Percentiles rank a stretch among this genome's conserved stretches.
Conservation (phyloP, 2,329 filamentous ascomycete genomes). For the Metarhizium anisopliae region DNA sequence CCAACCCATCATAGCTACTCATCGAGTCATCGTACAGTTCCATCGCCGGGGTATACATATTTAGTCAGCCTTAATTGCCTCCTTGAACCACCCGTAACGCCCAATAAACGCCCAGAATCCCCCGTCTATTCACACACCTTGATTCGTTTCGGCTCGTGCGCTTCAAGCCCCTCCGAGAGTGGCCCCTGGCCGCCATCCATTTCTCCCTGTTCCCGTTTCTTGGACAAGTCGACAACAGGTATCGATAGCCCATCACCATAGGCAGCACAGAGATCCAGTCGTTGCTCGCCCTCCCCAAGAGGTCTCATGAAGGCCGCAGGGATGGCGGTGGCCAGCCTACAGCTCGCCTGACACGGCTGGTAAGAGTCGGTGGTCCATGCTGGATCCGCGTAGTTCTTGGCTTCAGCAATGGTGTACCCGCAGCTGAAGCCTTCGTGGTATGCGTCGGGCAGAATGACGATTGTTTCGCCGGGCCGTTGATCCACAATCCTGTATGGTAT, state of each 20-base stretch:
- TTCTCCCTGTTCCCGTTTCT: not conserved
- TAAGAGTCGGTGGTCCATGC: slow-evolving; percentile 27
- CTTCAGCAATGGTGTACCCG: slow-evolving; percentile 31
- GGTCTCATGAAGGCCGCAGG: slow-evolving; percentile 24
- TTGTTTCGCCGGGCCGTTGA: slow-evolving; percentile 29
- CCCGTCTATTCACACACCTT: not conserved
- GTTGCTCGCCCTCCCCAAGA: slow-evolving; percentile 20
- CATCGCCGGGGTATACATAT: no score
- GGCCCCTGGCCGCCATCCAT: not conserved
- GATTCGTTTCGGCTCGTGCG: slow-evolving; percentile 4
- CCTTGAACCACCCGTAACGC: not conserved
- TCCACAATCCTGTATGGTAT: slow-evolving; percentile 29
- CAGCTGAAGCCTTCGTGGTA: slow-evolving; percentile 33
- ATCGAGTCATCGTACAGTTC: no score
- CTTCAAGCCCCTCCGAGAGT: not conserved
- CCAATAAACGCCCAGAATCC: no score
- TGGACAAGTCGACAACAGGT: not conserved
- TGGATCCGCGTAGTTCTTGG: slow-evolving; percentile 29
- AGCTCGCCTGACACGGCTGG: slow-evolving; percentile 23
- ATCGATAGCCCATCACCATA: slow-evolving; percentile 8
- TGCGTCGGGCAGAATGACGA: slow-evolving; percentile 29
- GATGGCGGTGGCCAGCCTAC: slow-evolving; percentile 26
- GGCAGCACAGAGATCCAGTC: slow-evolving; percentile 24
- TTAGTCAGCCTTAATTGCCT: not conserved
- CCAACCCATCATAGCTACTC: no score